phyloP scores from a whole-genome alignment of 148 eudicot species.

The Amaranthus cruentus region DNA sequence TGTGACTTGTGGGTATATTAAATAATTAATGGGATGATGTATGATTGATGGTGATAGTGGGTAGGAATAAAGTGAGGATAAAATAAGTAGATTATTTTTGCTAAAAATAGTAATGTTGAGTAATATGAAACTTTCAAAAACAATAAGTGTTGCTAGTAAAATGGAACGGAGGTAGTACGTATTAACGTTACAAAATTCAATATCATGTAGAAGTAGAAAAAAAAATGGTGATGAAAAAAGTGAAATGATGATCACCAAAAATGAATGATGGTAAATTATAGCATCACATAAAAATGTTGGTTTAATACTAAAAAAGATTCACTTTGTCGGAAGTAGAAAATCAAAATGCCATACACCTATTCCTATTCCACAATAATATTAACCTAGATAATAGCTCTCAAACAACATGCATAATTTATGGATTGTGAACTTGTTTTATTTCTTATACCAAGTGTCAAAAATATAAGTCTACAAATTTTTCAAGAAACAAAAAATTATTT shows the following conservation, averaged over 20 bases:
- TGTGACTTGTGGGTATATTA: too few species aligned
- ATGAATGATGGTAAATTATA: slow-evolving; percentile 38
- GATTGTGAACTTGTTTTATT: slow-evolving; percentile 15
- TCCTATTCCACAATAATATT: neutral
- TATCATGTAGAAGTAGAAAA: slow-evolving; percentile 19
- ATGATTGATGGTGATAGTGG: too few species aligned
- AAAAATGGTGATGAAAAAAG: slow-evolving; percentile 18
- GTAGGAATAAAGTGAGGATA: too few species aligned
- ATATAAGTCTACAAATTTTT: slow-evolving; percentile 7
- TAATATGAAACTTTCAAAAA: too few species aligned
- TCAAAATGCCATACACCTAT: slow-evolving; percentile 21
- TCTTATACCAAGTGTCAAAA: slow-evolving; percentile 21
- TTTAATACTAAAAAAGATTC: slow-evolving; percentile 30
- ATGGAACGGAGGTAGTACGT: too few species aligned
- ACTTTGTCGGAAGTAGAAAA: slow-evolving; percentile 23
- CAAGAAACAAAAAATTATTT: neutral
- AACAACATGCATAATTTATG: slow-evolving; percentile 15
- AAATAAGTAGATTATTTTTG: too few species aligned
- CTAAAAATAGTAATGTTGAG: too few species aligned
- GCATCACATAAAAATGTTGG: slow-evolving; percentile 20
- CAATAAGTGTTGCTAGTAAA: too few species aligned
- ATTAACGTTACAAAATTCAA: slow-evolving; percentile 7
- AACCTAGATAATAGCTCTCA: slow-evolving; percentile 5
- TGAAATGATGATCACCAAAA: slow-evolving; percentile 20
- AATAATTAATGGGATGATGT: too few species aligned